phyloP scores from a whole-genome alignment of 2,329 filamentous ascomycete species.

The Clonostachys rosea region DNA sequence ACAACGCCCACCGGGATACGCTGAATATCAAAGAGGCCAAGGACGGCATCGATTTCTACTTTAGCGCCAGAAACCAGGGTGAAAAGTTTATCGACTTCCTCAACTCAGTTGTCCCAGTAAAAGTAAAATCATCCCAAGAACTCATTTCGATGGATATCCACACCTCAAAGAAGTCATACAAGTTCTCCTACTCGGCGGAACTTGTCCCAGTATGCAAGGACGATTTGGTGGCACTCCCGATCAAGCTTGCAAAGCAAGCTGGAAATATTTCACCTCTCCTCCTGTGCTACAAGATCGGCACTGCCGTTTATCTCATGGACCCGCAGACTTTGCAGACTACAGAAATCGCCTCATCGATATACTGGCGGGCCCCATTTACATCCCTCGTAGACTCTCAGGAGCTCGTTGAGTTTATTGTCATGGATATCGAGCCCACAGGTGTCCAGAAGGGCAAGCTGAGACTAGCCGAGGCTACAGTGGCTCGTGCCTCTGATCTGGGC shows the following conservation, averaged over 20 bases:
- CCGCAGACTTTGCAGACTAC: slow-evolving; percentile 86
- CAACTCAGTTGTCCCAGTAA: slow-evolving; percentile 73
- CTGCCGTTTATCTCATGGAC: slow-evolving; percentile 84
- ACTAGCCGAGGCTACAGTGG: slow-evolving; percentile 83
- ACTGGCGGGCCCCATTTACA: slow-evolving; percentile 87
- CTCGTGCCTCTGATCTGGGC: slow-evolving; percentile 81
- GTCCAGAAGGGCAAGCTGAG: slow-evolving; percentile 75
- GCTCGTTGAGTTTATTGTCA: slow-evolving; percentile 86
- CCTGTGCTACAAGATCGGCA: slow-evolving; percentile 85
- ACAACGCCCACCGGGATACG: slow-evolving; percentile 84
- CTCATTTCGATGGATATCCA: slow-evolving; percentile 92
- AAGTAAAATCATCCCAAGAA: slow-evolving; percentile 73
- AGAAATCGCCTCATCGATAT: slow-evolving; percentile 76
- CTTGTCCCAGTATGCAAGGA: slow-evolving; percentile 96
- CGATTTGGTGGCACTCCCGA: slow-evolving; percentile 87
- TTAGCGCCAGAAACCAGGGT: slow-evolving; percentile 81
- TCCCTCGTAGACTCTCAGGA: slow-evolving; percentile 80
- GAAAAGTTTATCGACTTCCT: slow-evolving; percentile 92
- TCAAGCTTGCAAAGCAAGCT: slow-evolving; percentile 79
- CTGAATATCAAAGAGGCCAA: slow-evolving; percentile 98
- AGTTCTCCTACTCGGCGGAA: slow-evolving; percentile 87
- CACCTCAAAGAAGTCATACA: slow-evolving; percentile 87
- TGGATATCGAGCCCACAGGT: slow-evolving; percentile 84
- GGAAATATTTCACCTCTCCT: slow-evolving; percentile 87
- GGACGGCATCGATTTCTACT: slow-evolving; percentile 96